Conservation (phyloP, 2,329 filamentous ascomycete genomes). For the Neopestalotiopsis rosae region DNA sequence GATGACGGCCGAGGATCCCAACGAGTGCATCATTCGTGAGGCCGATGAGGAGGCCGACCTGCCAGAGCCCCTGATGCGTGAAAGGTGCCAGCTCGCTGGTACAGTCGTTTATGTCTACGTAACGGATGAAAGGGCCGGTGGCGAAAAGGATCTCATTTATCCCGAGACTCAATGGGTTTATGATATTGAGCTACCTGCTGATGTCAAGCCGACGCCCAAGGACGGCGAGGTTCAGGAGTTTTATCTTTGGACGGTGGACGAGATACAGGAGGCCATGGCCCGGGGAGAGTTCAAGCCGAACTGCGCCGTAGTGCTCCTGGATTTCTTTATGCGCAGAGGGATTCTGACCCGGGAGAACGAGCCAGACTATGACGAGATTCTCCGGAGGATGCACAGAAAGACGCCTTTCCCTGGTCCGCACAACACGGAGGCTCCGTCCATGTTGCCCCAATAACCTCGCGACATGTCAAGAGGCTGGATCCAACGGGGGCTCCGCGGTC, state of each 20-base stretch:
- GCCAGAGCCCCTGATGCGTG: constrained; percentile 70
- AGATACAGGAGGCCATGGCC: constrained; percentile 73
- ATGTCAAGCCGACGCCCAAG: constrained; percentile 74
- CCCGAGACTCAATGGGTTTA: constrained; percentile 93
- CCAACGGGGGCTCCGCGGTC: background rate
- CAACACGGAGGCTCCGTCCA: constrained; percentile 31
- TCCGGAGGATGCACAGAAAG: constrained; percentile 74
- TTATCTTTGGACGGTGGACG: constrained; percentile 75
- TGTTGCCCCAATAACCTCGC: constrained; percentile 2
- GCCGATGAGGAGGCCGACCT: constrained; percentile 88
- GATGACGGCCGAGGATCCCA: constrained; percentile 77
- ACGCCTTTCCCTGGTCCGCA: constrained; percentile 80
- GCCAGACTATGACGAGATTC: constrained; percentile 77
- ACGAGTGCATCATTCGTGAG: constrained; percentile 85
- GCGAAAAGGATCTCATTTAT: constrained; percentile 82
- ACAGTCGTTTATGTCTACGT: constrained; percentile 86
- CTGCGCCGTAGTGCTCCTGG: constrained; percentile 81
- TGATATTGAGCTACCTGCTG: constrained; percentile 77
- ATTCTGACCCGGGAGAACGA: constrained; percentile 82
- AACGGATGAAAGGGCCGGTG: constrained; percentile 75
- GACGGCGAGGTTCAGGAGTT: constrained; percentile 93
- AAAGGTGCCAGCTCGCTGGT: constrained; percentile 63
- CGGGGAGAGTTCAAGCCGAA: constrained; percentile 90
- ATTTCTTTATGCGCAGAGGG: constrained; percentile 89
- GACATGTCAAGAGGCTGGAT: background rate